Base-by-base conservation (phyloP, 2,329 filamentous ascomycete species). In the Monosporascus cannonballus region DNA sequence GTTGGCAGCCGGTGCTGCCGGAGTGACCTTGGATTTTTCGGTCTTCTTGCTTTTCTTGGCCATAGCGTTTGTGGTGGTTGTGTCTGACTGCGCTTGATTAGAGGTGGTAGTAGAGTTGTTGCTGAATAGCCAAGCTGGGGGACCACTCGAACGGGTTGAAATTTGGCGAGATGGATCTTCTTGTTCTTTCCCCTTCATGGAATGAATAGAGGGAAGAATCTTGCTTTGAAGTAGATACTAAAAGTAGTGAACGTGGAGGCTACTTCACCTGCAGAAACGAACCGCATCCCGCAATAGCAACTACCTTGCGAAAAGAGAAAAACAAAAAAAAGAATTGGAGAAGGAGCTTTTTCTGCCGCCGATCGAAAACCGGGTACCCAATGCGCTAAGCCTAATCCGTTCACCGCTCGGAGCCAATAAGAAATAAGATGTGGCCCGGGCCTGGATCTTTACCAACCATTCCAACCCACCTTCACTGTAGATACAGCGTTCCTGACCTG, bases 41-140 rank as follows among this genome's bases (percentile, higher is more conserved):
- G 50, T 49, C 34, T 59, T 59, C 37, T 57, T 52, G 48, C 48
- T 48, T 54, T 61, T 67, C 56, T 61, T 59, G 48, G 61, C 61
- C 59, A 64, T 65, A 27, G 52, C 58, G 20, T 52, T 20, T 51
- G 55, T 38, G 47, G 48, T 17, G 47, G 39, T 42, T 14, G 50
- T 18, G 47, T 44, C 51, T 7, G 56, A 39, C 14, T 45, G 39
- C 36, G 36, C n/a, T 54, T 55, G n/a, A 44, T 47, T 49, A 44
- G 58, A 52, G 6, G 50, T n/a, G 36, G 46, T 53, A 48, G 51
- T 46, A 18, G 58, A 59, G 53, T 69, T 69, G 50, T 68, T 68
- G 53, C 54, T 64, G 48, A 69, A 69, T 20, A 69, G 56, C 67
- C 67, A 69, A 44, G 61, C 53, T 17, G 67, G 67, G 48, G 66